A percentile compares a stretch with the other conserved stretches of the same genome.
These are phyloP conservation scores for Aspergillus ustus DNA, from an alignment of 2,329 filamentous ascomycete genomes.

Conservation along the genomic window DNA sequence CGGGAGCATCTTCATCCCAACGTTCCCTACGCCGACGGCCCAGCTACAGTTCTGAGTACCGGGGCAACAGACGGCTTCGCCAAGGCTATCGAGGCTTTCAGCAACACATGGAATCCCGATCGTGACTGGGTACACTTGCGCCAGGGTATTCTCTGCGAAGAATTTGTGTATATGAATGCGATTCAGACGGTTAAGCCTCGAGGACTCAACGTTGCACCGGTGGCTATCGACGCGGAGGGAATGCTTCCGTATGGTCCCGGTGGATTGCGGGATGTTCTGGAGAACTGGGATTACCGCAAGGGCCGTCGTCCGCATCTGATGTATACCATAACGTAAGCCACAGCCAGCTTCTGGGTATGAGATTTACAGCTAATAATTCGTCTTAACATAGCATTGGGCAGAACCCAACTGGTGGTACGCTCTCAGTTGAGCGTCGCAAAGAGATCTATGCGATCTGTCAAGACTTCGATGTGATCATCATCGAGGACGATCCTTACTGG, in stretches of 20 bases:
- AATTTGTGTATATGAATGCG: slow-evolving; percentile 80
- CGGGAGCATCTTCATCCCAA: slow-evolving; percentile 78
- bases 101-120: slow-evolving; percentile 73
- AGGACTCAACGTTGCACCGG: slow-evolving; percentile 73
- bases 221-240: slow-evolving; percentile 77
- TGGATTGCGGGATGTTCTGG: slow-evolving; percentile 75
- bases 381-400: slow-evolving; percentile 70
- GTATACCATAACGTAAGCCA: slow-evolving; percentile 84
- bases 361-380: slow-evolving; percentile 31
- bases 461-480: slow-evolving; percentile 84
- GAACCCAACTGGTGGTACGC: slow-evolving; percentile 80
- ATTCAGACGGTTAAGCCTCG: slow-evolving; percentile 68
- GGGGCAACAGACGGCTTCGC: slow-evolving; percentile 84
- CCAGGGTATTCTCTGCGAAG: slow-evolving; percentile 79
- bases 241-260: slow-evolving; percentile 76
- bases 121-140: slow-evolving; percentile 69
- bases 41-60: slow-evolving; percentile 77
- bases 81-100: slow-evolving; percentile 77
- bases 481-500: slow-evolving; percentile 97
- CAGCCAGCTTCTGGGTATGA: background rate
- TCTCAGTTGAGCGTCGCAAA: slow-evolving; percentile 73
- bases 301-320: slow-evolving; percentile 81
- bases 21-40: slow-evolving; percentile 75
- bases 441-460: slow-evolving; percentile 81
- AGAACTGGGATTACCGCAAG: slow-evolving; percentile 76